These are phyloP conservation scores for Citeromyces hawaiiensis DNA, from an alignment of 1,139 yeast species.

Conservation along the genomic window DNA sequence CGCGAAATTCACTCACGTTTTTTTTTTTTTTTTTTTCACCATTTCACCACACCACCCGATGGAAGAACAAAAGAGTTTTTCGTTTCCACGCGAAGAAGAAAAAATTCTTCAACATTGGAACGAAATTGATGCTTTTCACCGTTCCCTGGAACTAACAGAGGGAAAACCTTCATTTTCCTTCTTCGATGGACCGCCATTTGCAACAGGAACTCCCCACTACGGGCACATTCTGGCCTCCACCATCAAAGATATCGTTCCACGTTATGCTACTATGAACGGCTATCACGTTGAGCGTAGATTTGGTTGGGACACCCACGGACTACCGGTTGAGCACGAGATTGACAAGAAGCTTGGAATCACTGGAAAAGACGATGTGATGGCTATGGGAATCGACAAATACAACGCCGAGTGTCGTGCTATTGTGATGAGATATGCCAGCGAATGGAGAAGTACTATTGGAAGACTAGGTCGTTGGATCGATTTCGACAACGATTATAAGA, in stretches of 20 bases:
- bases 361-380: conserved; percentile 88
- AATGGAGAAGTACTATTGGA: conserved; percentile 87
- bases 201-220: conserved; percentile 98
- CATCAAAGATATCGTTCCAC: conserved; percentile 91
- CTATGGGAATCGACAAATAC: conserved; percentile 86
- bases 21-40: neutral
- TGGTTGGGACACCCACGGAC: conserved; percentile 99
- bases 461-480: conserved; percentile 99
- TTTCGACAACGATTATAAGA: conserved; percentile 96
- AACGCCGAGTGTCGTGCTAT: conserved; percentile 90
- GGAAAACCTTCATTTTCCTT: conserved; percentile 84
- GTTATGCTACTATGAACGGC: conserved; percentile 97
- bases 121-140: conserved; percentile 85
- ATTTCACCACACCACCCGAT: conserved; percentile 6
- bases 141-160: conserved; percentile 69
- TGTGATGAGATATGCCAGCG: conserved; percentile 93
- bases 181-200: conserved; percentile 99
- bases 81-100: conserved; percentile 85
- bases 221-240: conserved; percentile 97
- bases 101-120: conserved; percentile 72
- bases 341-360: conserved; percentile 94
- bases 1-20: neutral
- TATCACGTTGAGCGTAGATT: conserved; percentile 92
- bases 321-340: conserved; percentile 96
- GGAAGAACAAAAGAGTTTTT: conserved; percentile 15